Conservation (phyloP, 106 monocot species). For the Phalaenopsis equestris region DNA sequence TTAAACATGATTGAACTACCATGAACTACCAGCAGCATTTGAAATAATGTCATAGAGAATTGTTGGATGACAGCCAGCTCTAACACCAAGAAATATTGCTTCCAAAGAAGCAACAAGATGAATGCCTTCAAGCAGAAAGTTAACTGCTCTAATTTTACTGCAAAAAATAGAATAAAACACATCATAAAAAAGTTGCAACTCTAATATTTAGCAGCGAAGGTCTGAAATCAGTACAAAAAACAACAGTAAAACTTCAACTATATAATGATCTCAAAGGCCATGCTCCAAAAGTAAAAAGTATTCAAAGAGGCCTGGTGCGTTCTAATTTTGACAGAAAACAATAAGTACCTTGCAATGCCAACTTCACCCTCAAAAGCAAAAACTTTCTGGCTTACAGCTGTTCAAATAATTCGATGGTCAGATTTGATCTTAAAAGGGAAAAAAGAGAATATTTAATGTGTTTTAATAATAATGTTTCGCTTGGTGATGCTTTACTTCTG, state of each 20-base stretch:
- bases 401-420: conserved; percentile 14
- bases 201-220: background rate
- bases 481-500: background rate
- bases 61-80: conserved; percentile 76
- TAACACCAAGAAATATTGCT: conserved; percentile 80
- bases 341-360: conserved; percentile 50
- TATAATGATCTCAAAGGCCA: background rate
- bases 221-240: background rate
- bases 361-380: conserved; percentile 46
- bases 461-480: background rate
- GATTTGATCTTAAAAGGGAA: background rate
- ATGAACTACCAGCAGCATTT: conserved; percentile 96
- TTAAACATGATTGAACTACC: conserved; percentile 32
- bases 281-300: background rate
- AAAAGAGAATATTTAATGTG: background rate
- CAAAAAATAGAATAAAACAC: conserved; percentile 14
- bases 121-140: conserved; percentile 76
- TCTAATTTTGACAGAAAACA: background rate
- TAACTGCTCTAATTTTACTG: conserved; percentile 80
- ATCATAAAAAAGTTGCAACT: background rate
- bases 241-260: background rate
- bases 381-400: conserved; percentile 60
- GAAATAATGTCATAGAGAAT: conserved; percentile 93
- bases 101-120: conserved; percentile 83
- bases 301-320: background rate